These are phyloP conservation scores for Colletotrichum sp. DNA, from an alignment of 2,329 filamentous ascomycete genomes.

Conservation along the genomic window DNA sequence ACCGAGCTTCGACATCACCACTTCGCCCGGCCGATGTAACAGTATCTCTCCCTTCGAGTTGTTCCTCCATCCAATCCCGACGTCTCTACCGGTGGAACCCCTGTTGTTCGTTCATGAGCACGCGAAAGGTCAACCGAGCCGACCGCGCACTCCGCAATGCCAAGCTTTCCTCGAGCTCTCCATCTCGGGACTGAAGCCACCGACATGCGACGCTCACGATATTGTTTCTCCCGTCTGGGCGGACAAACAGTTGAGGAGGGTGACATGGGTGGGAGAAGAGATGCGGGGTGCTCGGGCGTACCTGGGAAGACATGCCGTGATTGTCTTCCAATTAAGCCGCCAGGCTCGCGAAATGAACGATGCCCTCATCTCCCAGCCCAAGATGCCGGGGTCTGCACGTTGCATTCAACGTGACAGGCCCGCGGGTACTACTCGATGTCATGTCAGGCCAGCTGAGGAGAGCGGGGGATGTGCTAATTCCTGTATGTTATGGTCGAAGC, in stretches of 20 bases:
- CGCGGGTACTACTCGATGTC: too few species aligned
- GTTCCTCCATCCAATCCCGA: neutral
- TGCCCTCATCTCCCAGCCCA: neutral
- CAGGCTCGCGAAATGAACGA: neutral
- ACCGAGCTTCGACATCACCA: neutral
- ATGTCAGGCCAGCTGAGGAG: too few species aligned
- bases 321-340: neutral
- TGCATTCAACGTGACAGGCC: neutral
- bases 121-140: slow-evolving; percentile 5
- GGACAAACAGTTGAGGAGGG: neutral
- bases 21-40: slow-evolving; percentile 12
- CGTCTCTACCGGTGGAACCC: neutral
- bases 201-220: slow-evolving; percentile 13
- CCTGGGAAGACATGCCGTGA: too few species aligned
- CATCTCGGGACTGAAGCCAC: slow-evolving; percentile 15
- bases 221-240: neutral
- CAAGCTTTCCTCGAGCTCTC: neutral
- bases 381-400: neutral
- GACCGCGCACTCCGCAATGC: neutral
- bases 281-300: neutral
- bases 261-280: neutral
- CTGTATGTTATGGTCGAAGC: neutral
- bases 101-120: neutral
- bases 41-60: neutral
- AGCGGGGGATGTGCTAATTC: neutral